These are phyloP conservation scores for Fusarium sp. DNA, from an alignment of 2,329 filamentous ascomycete species.

Conservation along the genomic window DNA sequence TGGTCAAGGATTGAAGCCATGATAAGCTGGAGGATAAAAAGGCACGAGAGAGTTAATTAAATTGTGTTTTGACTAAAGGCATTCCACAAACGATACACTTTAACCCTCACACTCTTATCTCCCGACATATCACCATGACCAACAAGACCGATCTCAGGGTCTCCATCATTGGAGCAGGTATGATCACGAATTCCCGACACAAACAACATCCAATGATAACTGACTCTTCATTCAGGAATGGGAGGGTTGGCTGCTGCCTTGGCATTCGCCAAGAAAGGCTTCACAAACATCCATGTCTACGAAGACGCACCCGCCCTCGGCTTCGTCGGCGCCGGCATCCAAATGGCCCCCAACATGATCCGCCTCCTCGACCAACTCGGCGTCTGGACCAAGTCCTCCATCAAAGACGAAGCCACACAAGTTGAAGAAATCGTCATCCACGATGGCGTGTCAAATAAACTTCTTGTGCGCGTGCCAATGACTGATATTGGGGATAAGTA, in stretches of 20 bases:
- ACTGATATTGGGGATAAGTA: slow-evolving; percentile 5
- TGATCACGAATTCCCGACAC: neutral
- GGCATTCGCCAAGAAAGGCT: slow-evolving; percentile 24
- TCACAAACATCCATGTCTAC: slow-evolving; percentile 21
- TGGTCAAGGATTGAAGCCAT: accelerated
- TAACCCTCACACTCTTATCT: neutral
- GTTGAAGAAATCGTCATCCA: slow-evolving; percentile 7
- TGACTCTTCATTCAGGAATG: slow-evolving; percentile 2
- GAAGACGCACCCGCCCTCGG: slow-evolving; percentile 20
- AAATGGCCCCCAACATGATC: slow-evolving; percentile 26
- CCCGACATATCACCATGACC: neutral
- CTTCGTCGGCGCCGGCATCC: slow-evolving; percentile 27
- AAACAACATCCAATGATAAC: neutral
- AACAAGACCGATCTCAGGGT: neutral
- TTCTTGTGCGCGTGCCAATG: neutral
- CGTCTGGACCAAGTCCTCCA: slow-evolving; percentile 9
- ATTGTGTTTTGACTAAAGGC: neutral
- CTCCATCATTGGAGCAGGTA: slow-evolving; percentile 20
- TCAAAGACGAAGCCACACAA: slow-evolving; percentile 1
- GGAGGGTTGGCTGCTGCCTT: slow-evolving; percentile 20
- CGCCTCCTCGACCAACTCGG: slow-evolving; percentile 15
- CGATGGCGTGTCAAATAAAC: neutral
- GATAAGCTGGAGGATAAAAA: neutral
- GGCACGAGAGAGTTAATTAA: neutral
- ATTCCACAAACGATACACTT: accelerated